Base-by-base conservation (phyloP, 208 protist species). In the Trichomonas vaginalis region DNA sequence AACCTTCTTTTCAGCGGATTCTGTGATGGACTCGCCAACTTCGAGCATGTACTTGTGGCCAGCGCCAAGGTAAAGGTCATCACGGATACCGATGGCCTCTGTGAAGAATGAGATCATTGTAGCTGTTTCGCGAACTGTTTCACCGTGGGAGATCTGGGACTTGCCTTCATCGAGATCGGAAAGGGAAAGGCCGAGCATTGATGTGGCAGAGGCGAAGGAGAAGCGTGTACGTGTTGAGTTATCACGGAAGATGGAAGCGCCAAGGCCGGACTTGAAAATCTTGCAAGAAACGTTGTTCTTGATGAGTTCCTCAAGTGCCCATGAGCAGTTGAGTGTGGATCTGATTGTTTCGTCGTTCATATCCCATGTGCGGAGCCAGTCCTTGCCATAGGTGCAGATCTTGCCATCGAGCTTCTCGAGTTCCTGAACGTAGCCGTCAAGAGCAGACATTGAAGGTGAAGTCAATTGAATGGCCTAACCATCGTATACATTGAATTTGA, bases 31-130 rank as follows among this genome's bases (percentile, higher is more conserved):
- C 37, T 45, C 35, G 17, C 40, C 82, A 48, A 88, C 82, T 48
- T 88, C 82, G 17, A 88, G 6, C 82, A 88, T 88, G 40, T 88
- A 88, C 40, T 45, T 88, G 82, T 88, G 82, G 17, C 82, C 82
- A 88, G 82, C 82, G 17, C 82, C 82, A 48, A 88, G 82, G 37
- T 88, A 88, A 48, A 88, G 82, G 40, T 88, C 82, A 88, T 88
- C 82, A 88, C 82, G 82, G 37, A 88, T 88, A 47, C 82, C 82
- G 32, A 88, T 88, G 3, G 17, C 35, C 37, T 88, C 82, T 47
- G 82, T 88, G 82, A 47, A 88, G 40, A 88, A 88, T 3, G 82
- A 88, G 40, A 88, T 88, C 82, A 88, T 88, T n/a, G 82, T 88
- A 47, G 82, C 82, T 88, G 82, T 88, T 42, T 88, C 82, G 37